Evolutionary conservation across 2,329 filamentous ascomycete genomes (phyloP), one percentile per base, ranked within the genome.

Genomic region (Thielaviopsis populi): DNA sequence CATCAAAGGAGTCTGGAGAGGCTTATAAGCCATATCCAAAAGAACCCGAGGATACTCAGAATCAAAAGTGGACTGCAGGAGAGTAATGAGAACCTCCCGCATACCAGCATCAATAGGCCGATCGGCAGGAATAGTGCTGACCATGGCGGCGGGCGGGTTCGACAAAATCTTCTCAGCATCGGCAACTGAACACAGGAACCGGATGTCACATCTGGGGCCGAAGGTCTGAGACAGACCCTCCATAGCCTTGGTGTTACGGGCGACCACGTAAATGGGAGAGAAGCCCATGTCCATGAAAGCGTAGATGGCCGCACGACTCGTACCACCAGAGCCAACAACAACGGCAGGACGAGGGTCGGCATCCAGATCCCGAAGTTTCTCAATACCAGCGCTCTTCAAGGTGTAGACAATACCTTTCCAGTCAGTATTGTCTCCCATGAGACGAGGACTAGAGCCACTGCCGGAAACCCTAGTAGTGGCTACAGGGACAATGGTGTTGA

Each of bases 1-100:
- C 85, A 97, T 96, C 68, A 96, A 75, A 7, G 86, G 83, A 3
- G 94, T 99, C 62, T 88, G 81, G 0, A 82, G 78, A 22, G 94
- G 94, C 74, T 92, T 95, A 74, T 99, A 99, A 1, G 94, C 92
- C 91, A 99, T 96, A 74, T 99, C 94, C 2, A 97, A 76, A 66
- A 97, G 75, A 13, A 94, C 82, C 22, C 82, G 80, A 30, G 74
- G 75, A 5, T 74, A 74, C 61, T 74, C 74, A 27, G 64, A 65
- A 67, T 70, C 72, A 69, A 63, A 70, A 66, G 70, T 72, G 67
- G 69, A 72, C 66, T 70, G 74, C 65, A 76, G 75, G n/a, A 84
- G 71, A 41, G 84, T 70, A 17, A 78, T 74, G 10, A 96, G 75
- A 1, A 88, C 78, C 68, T 85, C 83, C 24, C 81, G 79, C 74